Conservation (phyloP, 441 rosid genomes). For the Arabidopsis lyrata region DNA sequence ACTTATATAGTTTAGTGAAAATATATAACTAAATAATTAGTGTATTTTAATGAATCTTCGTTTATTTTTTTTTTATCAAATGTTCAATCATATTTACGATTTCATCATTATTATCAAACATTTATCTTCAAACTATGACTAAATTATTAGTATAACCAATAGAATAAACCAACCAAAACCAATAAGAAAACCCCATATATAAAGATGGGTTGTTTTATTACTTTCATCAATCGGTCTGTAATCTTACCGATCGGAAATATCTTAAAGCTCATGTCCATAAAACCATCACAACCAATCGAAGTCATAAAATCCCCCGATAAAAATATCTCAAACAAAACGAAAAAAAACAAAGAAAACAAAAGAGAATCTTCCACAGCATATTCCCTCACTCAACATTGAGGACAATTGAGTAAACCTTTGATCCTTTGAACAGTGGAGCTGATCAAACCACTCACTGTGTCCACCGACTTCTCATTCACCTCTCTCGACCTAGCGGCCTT, state of each 20-base stretch:
- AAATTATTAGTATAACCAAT: neutral
- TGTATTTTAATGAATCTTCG: neutral
- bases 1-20: too few species aligned
- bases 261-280: neutral
- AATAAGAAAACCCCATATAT: neutral
- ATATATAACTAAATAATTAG: too few species aligned
- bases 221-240: neutral
- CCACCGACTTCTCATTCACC: slow-evolving; percentile 51
- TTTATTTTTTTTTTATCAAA: neutral
- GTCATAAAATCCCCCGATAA: neutral
- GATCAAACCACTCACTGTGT: slow-evolving; percentile 58
- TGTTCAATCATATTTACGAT: neutral
- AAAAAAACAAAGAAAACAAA: neutral
- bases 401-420: slow-evolving; percentile 54
- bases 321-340: slow-evolving; percentile 18
- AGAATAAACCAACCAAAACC: neutral
- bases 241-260: neutral
- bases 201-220: neutral
- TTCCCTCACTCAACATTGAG: slow-evolving; percentile 44
- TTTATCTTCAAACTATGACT: neutral
- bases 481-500: slow-evolving; percentile 29
- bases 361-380: slow-evolving; percentile 34
- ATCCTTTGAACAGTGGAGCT: slow-evolving; percentile 61
- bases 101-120: neutral
- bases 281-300: slow-evolving; percentile 6